Base-by-base conservation (phyloP, 2,329 filamentous ascomycete species). In the Dichotomopilus funicola region DNA sequence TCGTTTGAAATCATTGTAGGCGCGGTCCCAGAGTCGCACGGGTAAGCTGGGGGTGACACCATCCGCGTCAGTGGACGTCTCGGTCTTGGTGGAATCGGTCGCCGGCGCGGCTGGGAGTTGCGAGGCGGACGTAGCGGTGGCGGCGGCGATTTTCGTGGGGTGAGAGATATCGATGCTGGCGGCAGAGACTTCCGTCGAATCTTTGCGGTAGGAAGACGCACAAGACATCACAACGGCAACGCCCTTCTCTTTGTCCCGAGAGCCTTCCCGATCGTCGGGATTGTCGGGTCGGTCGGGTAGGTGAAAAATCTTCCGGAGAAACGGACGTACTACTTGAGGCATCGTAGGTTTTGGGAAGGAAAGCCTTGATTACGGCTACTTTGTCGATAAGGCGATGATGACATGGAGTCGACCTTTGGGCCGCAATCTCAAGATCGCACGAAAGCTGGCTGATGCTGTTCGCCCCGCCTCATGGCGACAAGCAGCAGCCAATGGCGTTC, bases 1-100 rank as follows among this genome's bases (percentile, higher is more conserved):
- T 47, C 34, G 8, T 57, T 57, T 53, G 5, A 56, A n/a, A 1
- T 53, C 45, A 49, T 56, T 45, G 13, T 49, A 49, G 36, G 36
- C 36, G 42, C 13, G n/a, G 5, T 56, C 54, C 54, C 36, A 56
- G 49, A 56, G 27, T 41, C 12, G 52, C 40, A 49, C 31, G 6
- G 44, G 27, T 31, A 51, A 43, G 37, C 44, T 49, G 11, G 34
- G 27, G 35, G 52, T 45, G 10, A 31, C 37, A 1, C 41, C 13
- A 54, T 49, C 33, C 6, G 34, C 40, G 31, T 49, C 37, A 36
- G 37, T 40, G 19, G 48, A 41, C 36, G 48, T 47, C 34, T 49
- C 46, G n/a, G n/a, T 48, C 9, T 49, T 36, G 12, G 12, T 11
- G 6, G 44, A 27, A 54, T 48, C 31, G 12, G 38, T 48, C n/a